phyloP scores from a whole-genome alignment of 345 rosid genomes.

The Euclidium syriacum region DNA sequence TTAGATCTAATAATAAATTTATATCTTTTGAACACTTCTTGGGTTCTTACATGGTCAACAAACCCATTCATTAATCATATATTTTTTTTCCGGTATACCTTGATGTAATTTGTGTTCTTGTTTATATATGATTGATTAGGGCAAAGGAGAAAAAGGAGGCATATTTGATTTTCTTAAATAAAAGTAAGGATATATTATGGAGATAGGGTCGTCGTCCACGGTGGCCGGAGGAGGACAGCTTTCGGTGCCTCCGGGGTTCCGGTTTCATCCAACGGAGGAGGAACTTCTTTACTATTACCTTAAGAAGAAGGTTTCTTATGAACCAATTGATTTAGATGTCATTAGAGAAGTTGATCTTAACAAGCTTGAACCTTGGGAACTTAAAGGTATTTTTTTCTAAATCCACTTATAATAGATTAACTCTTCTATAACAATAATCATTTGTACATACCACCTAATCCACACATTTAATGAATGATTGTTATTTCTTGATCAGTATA shows the following conservation, averaged over 20 bases:
- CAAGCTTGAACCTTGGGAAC: constrained; percentile 99
- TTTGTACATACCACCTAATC: constrained; percentile 16
- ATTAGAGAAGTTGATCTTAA: constrained; percentile 96
- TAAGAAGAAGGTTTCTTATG: constrained; percentile 92
- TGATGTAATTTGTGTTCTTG: constrained; percentile 7
- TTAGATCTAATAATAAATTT: background rate
- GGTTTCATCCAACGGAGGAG: constrained; percentile 97
- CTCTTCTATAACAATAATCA: constrained; percentile 6
- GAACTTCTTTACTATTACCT: constrained; percentile 92
- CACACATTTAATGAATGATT: background rate
- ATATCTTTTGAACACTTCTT: background rate
- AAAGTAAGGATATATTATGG: constrained; percentile 21
- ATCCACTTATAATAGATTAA: background rate
- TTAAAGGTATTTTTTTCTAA: constrained; percentile 55
- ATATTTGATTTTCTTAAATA: constrained; percentile 2
- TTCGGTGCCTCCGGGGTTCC: constrained; percentile 92
- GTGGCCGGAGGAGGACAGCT: constrained; percentile 66
- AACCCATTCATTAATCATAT: background rate
- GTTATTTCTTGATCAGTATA: background rate
- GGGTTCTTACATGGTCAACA: background rate
- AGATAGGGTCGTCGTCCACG: constrained; percentile 32
- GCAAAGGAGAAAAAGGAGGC: constrained; percentile 7
- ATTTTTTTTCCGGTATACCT: background rate
- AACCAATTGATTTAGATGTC: constrained; percentile 90
- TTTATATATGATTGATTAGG: constrained; percentile 3